A percentile compares a stretch with the other conserved stretches of the same genome.
phyloP scores from a whole-genome alignment of 345 rosid genomes.

The Firmiana major region DNA sequence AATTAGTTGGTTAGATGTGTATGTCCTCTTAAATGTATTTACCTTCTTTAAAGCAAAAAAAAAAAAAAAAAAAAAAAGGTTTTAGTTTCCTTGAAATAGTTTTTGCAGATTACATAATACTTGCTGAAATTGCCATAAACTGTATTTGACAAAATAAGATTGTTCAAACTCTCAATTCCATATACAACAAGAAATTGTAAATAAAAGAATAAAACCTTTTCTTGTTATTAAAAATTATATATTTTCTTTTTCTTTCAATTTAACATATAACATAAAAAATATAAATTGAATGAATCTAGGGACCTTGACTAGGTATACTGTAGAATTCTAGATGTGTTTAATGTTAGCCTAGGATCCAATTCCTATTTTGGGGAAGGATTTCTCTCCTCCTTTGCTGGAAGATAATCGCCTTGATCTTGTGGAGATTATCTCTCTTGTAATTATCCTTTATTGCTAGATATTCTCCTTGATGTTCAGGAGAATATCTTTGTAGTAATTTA shows the following conservation, averaged over 20 bases:
- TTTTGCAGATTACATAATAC: not conserved
- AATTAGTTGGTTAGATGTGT: not conserved
- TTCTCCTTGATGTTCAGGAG: too few species aligned
- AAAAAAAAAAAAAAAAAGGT: not conserved
- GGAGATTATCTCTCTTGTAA: too few species aligned
- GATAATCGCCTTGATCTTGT: too few species aligned
- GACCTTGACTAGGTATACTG: too few species aligned
- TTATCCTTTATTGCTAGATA: too few species aligned
- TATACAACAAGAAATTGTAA: not conserved
- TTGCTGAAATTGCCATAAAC: not conserved
- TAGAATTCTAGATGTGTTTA: too few species aligned
- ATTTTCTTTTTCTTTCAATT: not conserved
- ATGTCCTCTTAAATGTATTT: not conserved
- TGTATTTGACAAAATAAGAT: not conserved
- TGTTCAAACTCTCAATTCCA: not conserved
- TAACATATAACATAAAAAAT: not conserved
- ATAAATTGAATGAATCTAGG: not conserved
- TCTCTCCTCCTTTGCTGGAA: too few species aligned
- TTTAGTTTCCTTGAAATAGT: not conserved
- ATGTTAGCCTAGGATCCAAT: too few species aligned
- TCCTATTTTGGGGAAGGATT: too few species aligned
- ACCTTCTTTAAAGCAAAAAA: not conserved
- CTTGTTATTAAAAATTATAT: not conserved
- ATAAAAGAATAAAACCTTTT: not conserved
- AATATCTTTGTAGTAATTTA: too few species aligned